Conservation (phyloP, 2,329 filamentous ascomycete species). For the Gyromitra esculenta region DNA sequence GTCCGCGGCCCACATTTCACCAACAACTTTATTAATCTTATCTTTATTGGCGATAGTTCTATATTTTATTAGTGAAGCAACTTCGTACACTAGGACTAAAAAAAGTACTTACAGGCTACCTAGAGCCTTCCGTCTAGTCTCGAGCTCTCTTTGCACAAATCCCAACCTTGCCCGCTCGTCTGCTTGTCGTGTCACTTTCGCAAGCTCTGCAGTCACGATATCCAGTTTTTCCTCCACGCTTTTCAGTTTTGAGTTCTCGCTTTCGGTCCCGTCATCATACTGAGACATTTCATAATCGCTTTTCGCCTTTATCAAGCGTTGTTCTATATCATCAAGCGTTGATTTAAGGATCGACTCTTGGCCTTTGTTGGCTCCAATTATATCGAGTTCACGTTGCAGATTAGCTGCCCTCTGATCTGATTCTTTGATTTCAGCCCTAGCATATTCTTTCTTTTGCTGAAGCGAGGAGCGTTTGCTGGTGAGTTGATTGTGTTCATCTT, state of each 20-base stretch:
- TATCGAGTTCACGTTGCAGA: conserved; percentile 74
- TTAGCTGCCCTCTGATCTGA: conserved; percentile 74
- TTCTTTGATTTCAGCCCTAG: conserved; percentile 73
- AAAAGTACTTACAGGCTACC: conserved; percentile 69
- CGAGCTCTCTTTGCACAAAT: conserved; percentile 80
- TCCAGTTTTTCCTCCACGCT: conserved; percentile 77
- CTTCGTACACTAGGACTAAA: background rate
- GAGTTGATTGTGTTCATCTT: conserved; percentile 75
- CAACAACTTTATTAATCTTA: conserved; percentile 73
- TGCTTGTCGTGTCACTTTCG: conserved; percentile 82
- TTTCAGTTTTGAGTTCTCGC: conserved; percentile 72
- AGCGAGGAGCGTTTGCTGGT: conserved; percentile 75
- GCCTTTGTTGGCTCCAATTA: conserved; percentile 87
- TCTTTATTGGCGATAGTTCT: conserved; percentile 65
- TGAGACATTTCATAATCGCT: conserved; percentile 71
- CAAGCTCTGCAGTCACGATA: conserved; percentile 79
- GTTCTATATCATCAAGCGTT: conserved; percentile 74
- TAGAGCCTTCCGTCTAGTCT: conserved; percentile 74
- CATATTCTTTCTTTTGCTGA: conserved; percentile 76
- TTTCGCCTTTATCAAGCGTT: conserved; percentile 70
- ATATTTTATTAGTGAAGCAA: conserved; percentile 67
- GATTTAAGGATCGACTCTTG: conserved; percentile 79
- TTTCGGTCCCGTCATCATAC: conserved; percentile 76
- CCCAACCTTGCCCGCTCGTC: conserved; percentile 86
- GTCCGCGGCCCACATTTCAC: conserved; percentile 73